These are phyloP conservation scores for Ustilago trichophora DNA, from an alignment of 1,284 basidiomycete genomes.

Conservation along the genomic window DNA sequence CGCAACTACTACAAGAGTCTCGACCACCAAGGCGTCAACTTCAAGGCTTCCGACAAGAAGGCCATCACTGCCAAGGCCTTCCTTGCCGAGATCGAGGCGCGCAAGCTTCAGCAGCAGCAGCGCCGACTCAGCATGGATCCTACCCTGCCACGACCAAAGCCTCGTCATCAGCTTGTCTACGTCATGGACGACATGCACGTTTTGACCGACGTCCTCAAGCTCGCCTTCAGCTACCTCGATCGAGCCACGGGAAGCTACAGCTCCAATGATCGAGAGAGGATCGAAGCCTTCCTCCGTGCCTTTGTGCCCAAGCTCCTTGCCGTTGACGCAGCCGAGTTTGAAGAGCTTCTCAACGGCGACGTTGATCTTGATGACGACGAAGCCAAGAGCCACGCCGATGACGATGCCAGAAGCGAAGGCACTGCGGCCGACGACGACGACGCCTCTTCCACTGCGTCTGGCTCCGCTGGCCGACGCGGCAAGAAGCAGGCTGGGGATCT, in stretches of 20 bases:
- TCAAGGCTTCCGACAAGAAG: conserved; percentile 97
- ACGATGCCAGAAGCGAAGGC: conserved; percentile 63
- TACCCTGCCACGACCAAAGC: conserved; percentile 54
- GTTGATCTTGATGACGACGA: conserved; percentile 43
- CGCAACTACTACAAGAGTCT: conserved; percentile 92
- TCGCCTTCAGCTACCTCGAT: conserved; percentile 89
- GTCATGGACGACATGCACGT: conserved; percentile 81
- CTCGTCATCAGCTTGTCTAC: conserved; percentile 78
- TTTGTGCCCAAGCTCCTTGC: conserved; percentile 87
- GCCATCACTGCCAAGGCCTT: conserved; percentile 88
- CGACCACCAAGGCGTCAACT: conserved; percentile 92
- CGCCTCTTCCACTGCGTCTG: conserved; percentile 36
- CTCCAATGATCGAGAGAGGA: conserved; percentile 78
- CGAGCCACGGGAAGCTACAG: conserved; percentile 76
- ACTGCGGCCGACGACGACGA: conserved; percentile 47
- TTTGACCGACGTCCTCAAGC: conserved; percentile 85
- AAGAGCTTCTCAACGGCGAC: conserved; percentile 53
- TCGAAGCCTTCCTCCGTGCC: conserved; percentile 84
- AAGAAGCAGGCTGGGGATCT: conserved; percentile 50
- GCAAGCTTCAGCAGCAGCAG: conserved; percentile 78
- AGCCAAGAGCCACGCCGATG: conserved; percentile 62
- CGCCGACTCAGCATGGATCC: conserved; percentile 57
- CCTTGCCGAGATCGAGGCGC: conserved; percentile 84
- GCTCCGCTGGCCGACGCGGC: conserved; percentile 25
- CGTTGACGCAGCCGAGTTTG: conserved; percentile 73